Evolutionary conservation across 1,284 basidiomycete species (phyloP).

Genomic region (Waitea zeae): DNA sequence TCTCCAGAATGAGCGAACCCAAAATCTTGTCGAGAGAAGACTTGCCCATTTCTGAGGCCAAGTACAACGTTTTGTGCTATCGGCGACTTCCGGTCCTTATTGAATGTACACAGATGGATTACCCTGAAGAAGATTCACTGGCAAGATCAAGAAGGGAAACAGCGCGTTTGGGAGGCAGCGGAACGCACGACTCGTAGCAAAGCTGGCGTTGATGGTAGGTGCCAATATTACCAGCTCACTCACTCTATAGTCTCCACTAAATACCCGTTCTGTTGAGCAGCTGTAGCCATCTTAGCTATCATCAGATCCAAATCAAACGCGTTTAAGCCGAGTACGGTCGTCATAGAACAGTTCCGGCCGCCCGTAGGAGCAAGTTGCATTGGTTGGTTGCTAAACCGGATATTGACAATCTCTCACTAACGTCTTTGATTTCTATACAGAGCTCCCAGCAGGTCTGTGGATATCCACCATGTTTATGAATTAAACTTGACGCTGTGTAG

Average conservation of each 20-base stretch:
- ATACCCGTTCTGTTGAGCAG: no score
- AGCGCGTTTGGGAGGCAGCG: constrained; percentile 80
- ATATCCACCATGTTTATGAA: not conserved
- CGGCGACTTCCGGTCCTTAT: not conserved
- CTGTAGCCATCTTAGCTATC: constrained; percentile 71
- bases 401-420: not conserved
- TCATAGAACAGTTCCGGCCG: constrained; percentile 82
- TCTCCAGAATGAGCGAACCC: not conserved
- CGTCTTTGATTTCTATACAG: constrained; percentile 19
- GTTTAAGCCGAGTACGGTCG: constrained; percentile 57
- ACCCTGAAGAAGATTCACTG: constrained; percentile 60
- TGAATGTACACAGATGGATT: constrained; percentile 38
- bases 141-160: constrained; percentile 53
- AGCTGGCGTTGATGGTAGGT: constrained; percentile 66
- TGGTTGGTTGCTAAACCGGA: constrained; percentile 22
- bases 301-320: constrained; percentile 53
- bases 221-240: no score
- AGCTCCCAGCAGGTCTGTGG: constrained; percentile 60
- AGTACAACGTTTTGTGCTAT: not conserved
- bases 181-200: constrained; percentile 60
- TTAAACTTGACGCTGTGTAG: constrained; percentile 15
- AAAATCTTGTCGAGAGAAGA: not conserved
- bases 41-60: not conserved
- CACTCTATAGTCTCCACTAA: no score
- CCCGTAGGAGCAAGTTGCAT: constrained; percentile 60